Percentiles rank a stretch among this genome's conserved stretches.
Evolutionary conservation across 129 eudicot genomes (phyloP).

Genomic region (carrot (Daucus carota)): DNA sequence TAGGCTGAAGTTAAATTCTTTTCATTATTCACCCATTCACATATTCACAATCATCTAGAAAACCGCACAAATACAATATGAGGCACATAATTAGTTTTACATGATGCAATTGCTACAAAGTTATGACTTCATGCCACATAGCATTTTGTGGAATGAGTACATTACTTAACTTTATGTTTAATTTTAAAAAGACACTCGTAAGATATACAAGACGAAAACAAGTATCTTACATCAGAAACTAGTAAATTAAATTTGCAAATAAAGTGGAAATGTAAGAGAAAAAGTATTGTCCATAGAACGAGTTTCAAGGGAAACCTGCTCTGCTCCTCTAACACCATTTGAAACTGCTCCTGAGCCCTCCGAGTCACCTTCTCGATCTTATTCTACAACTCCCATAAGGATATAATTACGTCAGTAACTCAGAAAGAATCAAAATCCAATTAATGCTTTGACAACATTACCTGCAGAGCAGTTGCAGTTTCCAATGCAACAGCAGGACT

Average conservation of each 20-base stretch:
- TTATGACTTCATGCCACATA: neutral
- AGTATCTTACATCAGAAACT: neutral
- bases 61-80: neutral
- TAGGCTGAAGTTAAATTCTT: neutral
- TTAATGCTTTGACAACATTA: constrained; percentile 16
- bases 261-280: neutral
- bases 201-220: neutral
- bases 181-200: neutral
- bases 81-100: neutral
- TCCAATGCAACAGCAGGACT: constrained; percentile 97
- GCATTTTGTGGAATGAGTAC: neutral
- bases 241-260: neutral
- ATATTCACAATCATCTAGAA: neutral
- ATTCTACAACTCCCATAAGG: constrained; percentile 44
- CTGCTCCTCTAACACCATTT: constrained; percentile 91
- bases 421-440: constrained; percentile 6
- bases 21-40: neutral
- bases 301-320: constrained; percentile 55
- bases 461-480: constrained; percentile 98
- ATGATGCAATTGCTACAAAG: neutral
- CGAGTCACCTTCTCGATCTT: constrained; percentile 90
- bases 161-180: neutral
- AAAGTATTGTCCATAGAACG: neutral
- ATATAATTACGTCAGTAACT: constrained; percentile 19
- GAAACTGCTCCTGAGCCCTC: constrained; percentile 97